A percentile compares a stretch with the other conserved stretches of the same genome.
Evolutionary conservation across 148 eudicot genomes (phyloP).

Genomic region (Rhododendron griersonianum): DNA sequence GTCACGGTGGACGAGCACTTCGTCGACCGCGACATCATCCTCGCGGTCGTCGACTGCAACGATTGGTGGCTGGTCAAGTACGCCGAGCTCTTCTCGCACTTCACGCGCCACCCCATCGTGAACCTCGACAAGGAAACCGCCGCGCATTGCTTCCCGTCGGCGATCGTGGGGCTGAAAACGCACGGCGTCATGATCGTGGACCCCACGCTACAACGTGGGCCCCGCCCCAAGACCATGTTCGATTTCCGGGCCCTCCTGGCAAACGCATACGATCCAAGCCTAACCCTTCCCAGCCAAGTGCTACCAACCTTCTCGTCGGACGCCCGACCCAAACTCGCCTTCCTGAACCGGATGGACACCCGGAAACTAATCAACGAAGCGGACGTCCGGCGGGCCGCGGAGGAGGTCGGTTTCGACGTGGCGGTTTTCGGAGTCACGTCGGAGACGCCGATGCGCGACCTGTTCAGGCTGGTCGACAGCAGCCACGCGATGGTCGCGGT

Average conservation of each 20-base stretch:
- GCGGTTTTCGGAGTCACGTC: conserved; percentile 33
- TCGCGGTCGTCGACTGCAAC: conserved; percentile 32
- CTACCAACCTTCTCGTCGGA: not conserved
- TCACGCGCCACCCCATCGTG: conserved; percentile 32
- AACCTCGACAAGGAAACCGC: conserved; percentile 43
- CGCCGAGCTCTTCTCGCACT: conserved; percentile 36
- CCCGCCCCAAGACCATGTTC: conserved; percentile 27
- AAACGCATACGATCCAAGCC: conserved; percentile 21
- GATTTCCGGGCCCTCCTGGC: conserved; percentile 41
- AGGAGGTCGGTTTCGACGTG: conserved; percentile 48
- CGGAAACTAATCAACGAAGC: not conserved
- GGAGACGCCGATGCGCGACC: conserved; percentile 30
- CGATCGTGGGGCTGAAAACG: conserved; percentile 37
- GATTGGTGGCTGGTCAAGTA: conserved; percentile 54
- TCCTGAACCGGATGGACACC: conserved; percentile 3
- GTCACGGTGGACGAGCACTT: conserved; percentile 40
- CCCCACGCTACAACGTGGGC: conserved; percentile 25
- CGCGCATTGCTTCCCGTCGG: conserved; percentile 47
- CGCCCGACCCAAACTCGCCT: conserved; percentile 23
- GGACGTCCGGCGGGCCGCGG: conserved; percentile 25
- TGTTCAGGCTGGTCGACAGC: conserved; percentile 15
- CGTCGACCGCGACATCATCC: conserved; percentile 31
- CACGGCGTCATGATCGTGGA: conserved; percentile 54
- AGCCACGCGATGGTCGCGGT: conserved; percentile 16
- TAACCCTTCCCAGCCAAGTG: not conserved